These are phyloP conservation scores for Boletus pseudo-olivaceus DNA, from an alignment of 768 basidiomycete species.

Conservation along the genomic window DNA sequence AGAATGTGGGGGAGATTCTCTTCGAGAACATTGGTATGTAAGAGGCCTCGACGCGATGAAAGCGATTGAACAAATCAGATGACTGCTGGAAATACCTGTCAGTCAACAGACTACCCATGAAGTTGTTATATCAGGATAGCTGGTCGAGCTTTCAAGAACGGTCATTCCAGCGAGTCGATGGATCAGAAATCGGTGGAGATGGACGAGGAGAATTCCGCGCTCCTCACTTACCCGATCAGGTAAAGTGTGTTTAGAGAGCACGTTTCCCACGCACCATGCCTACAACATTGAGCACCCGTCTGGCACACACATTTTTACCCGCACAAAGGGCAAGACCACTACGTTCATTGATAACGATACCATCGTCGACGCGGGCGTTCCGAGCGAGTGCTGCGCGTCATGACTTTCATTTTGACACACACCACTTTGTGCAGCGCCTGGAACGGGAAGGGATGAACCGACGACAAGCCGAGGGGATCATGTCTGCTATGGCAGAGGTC, in stretches of 20 bases:
- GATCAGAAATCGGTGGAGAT: too few relatives aligned
- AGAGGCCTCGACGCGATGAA: too few relatives aligned
- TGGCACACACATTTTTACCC: slow-evolving; percentile 1
- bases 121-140: too few relatives aligned
- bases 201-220: too few relatives aligned
- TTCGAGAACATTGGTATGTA: too few relatives aligned
- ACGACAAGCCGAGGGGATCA: slow-evolving; percentile 93
- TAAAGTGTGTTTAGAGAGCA: background rate
- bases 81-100: too few relatives aligned
- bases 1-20: too few relatives aligned
- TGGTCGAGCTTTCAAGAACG: too few relatives aligned
- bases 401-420: slow-evolving; percentile 91
- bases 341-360: background rate
- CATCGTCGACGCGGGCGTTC: slow-evolving; percentile 20
- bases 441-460: slow-evolving; percentile 87
- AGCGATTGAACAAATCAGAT: too few relatives aligned
- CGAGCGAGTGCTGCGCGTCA: slow-evolving; percentile 26
- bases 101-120: too few relatives aligned
- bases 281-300: slow-evolving; percentile 1
- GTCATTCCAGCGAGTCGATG: too few relatives aligned
- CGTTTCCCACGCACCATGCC: slow-evolving; percentile 26
- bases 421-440: slow-evolving; percentile 88
- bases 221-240: background rate
- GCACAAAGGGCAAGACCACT: slow-evolving; percentile 1
- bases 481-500: slow-evolving; percentile 95